Conservation (phyloP, 1,284 basidiomycete genomes). For the Ganoderma lucidum region DNA sequence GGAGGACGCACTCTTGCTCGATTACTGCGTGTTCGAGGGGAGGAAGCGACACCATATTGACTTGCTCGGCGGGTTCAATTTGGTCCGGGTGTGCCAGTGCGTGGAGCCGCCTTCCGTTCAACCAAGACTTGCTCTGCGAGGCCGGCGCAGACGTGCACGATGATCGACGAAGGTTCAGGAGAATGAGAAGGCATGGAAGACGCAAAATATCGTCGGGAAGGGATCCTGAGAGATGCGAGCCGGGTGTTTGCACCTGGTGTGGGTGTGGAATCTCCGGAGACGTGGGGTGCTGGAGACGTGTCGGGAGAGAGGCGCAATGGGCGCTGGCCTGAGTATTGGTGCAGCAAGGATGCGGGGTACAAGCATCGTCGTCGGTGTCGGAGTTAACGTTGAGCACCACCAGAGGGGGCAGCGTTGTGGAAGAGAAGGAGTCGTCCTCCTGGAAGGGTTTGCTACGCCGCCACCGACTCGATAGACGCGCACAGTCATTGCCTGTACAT, state of each 20-base stretch:
- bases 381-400: too few species aligned
- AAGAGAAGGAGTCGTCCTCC: too few species aligned
- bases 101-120: background rate
- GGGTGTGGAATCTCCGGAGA: background rate
- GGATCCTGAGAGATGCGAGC: background rate
- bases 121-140: conserved; percentile 8
- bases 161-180: conserved; percentile 1
- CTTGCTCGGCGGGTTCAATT: conserved; percentile 27
- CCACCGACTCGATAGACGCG: too few species aligned
- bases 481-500: too few species aligned
- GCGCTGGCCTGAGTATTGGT: too few species aligned
- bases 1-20: conserved; percentile 58
- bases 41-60: conserved; percentile 51
- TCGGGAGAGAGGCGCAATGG: conserved; percentile 17
- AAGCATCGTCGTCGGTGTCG: too few species aligned
- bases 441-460: too few species aligned
- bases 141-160: background rate
- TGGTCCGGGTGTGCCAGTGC: conserved; percentile 30
- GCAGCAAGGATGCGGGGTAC: too few species aligned
- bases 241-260: conserved; percentile 5
- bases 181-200: conserved; percentile 11
- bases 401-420: too few species aligned
- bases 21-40: conserved; percentile 43
- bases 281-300: conserved; percentile 28
- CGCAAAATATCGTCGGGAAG: conserved; percentile 14